phyloP scores from a whole-genome alignment of 2,329 filamentous ascomycete species.

The Didymella glomerata region DNA sequence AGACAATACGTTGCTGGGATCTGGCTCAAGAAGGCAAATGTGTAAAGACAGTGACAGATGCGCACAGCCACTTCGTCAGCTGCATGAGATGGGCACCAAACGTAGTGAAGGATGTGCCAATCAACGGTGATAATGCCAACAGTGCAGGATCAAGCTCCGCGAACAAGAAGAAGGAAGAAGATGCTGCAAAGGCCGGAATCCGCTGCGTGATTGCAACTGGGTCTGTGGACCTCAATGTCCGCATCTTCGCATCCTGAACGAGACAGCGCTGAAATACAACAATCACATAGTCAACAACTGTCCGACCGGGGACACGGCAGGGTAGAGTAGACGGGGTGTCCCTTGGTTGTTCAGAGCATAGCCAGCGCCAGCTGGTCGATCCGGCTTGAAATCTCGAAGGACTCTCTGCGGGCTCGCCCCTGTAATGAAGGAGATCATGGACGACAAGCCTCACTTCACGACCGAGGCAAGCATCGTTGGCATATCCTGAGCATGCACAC shows the following conservation, averaged over 20 bases:
- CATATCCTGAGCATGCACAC: background rate
- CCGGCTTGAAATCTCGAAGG: background rate
- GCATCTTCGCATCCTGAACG: slow-evolving; percentile 74
- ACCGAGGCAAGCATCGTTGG: background rate
- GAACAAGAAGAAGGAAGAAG: slow-evolving; percentile 62
- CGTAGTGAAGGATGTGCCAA: slow-evolving; percentile 66
- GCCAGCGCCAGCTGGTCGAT: background rate
- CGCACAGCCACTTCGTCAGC: slow-evolving; percentile 84
- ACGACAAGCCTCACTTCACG: background rate
- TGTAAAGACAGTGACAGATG: slow-evolving; percentile 80
- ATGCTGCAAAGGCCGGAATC: slow-evolving; percentile 68
- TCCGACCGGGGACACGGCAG: background rate
- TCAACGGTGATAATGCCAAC: slow-evolving; percentile 54
- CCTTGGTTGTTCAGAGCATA: background rate
- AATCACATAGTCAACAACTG: background rate
- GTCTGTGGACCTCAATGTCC: slow-evolving; percentile 80
- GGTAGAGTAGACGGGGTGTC: background rate
- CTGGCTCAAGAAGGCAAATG: slow-evolving; percentile 88
- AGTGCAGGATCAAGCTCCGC: slow-evolving; percentile 55
- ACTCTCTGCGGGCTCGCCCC: background rate
- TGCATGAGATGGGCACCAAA: slow-evolving; percentile 88
- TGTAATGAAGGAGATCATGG: background rate
- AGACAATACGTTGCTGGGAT: slow-evolving; percentile 94
- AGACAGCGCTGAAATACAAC: background rate
- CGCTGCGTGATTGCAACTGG: slow-evolving; percentile 88